A percentile compares a stretch with the other conserved stretches of the same genome.
Evolutionary conservation across 1,284 basidiomycete genomes (phyloP).

Genomic region (Ustilago bromivora): DNA sequence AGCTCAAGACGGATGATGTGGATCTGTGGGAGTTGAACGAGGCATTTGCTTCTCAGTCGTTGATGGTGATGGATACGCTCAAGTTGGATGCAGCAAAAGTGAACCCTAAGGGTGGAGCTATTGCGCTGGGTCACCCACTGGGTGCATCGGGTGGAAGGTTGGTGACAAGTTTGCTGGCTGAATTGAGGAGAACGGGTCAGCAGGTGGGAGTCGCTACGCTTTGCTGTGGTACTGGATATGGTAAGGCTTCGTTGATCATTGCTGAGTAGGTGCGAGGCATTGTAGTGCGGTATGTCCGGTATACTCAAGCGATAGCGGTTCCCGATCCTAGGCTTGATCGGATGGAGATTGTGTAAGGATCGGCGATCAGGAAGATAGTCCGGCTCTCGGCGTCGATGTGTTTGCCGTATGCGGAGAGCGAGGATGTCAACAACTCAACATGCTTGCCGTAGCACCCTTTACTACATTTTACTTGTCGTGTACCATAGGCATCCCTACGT

Average conservation of each 20-base stretch:
- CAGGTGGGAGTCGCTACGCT: slow-evolving; percentile 63
- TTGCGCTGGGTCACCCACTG: slow-evolving; percentile 67
- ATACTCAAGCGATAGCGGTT: too few relatives aligned
- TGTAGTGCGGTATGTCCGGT: neutral
- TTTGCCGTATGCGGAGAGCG: neutral
- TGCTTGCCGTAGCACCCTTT: neutral
- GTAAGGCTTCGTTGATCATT: slow-evolving; percentile 61
- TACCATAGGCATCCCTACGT: slow-evolving; percentile 7
- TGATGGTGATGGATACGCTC: slow-evolving; percentile 64
- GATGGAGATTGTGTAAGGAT: neutral
- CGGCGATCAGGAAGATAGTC: slow-evolving; percentile 8
- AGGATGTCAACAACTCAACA: neutral
- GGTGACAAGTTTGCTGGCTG: slow-evolving; percentile 62
- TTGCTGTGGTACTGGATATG: slow-evolving; percentile 68
- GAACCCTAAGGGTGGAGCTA: slow-evolving; percentile 68
- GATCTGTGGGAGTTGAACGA: slow-evolving; percentile 69
- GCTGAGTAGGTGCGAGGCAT: slow-evolving; percentile 48
- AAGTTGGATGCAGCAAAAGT: slow-evolving; percentile 56
- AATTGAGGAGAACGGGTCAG: slow-evolving; percentile 61
- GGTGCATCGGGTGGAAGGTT: slow-evolving; percentile 65
- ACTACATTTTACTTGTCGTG: neutral
- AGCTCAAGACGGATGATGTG: slow-evolving; percentile 57
- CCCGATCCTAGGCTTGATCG: neutral
- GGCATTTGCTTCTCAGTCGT: slow-evolving; percentile 66
- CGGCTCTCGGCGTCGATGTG: neutral